These are phyloP conservation scores for Mycena indigotica DNA, from an alignment of 768 basidiomycete genomes.

Conservation along the genomic window DNA sequence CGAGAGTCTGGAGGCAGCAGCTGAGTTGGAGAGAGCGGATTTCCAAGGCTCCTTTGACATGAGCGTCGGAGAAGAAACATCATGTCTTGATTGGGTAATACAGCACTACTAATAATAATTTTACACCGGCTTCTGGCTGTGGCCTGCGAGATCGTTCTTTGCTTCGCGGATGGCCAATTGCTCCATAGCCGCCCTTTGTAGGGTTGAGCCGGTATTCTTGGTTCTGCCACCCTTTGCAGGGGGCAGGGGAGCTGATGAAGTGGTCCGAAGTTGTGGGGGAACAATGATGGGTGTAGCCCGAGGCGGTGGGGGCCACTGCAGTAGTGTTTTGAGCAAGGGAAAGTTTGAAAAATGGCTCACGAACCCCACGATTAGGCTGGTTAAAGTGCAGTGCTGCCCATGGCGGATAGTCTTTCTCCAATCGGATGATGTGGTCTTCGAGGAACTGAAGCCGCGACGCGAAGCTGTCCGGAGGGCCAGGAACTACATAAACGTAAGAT, in stretches of 20 bases:
- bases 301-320: slow-evolving; percentile 83
- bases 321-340: background rate
- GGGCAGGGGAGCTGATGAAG: slow-evolving; percentile 20
- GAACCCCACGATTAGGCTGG: slow-evolving; percentile 77
- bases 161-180: slow-evolving; percentile 67
- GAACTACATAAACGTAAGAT: slow-evolving; percentile 60
- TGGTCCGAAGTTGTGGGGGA: slow-evolving; percentile 57
- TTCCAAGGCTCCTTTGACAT: slow-evolving; percentile 42
- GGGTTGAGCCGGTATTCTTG: slow-evolving; percentile 56
- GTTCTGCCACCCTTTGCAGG: slow-evolving; percentile 27
- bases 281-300: slow-evolving; percentile 78
- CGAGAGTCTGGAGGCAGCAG: slow-evolving; percentile 38
- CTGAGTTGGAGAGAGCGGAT: slow-evolving; percentile 35
- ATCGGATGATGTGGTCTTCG: slow-evolving; percentile 73
- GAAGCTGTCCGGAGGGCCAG: slow-evolving; percentile 66
- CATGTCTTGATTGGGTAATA: no score
- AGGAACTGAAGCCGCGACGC: slow-evolving; percentile 66
- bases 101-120: no score
- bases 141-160: background rate
- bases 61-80: slow-evolving; percentile 1
- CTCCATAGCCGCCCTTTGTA: slow-evolving; percentile 77
- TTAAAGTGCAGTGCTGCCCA: slow-evolving; percentile 91
- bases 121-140: no score
- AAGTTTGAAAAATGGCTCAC: slow-evolving; percentile 32
- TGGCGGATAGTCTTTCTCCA: slow-evolving; percentile 83